Evolutionary conservation across 2,329 filamentous ascomycete species (phyloP), one percentile per base, ranked within the genome.

Genomic region (Fusarium brachygibbosum): DNA sequence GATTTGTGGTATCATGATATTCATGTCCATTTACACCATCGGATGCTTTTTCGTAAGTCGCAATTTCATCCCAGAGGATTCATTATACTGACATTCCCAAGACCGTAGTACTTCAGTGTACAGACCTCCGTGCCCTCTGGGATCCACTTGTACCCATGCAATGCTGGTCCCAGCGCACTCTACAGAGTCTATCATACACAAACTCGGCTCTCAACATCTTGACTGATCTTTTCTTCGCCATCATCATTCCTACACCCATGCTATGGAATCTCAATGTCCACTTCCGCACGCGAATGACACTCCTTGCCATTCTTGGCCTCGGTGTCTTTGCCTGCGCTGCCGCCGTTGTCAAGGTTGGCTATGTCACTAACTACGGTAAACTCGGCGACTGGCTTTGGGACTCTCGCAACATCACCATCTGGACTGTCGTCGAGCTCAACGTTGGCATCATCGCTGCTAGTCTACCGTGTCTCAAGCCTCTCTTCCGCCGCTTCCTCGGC

Each of bases 41-140:
- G 73, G 63, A 12, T 78, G 77, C 28, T 79, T 82, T 56, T 77
- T 85, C 28, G 78, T 80, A 63, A 53, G 78, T 25, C 5, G 3
- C 17, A 2, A 5, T 1, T 1, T 6, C 13, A 5, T 1, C 6
- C 16, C 9, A 25, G 11, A 17, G 6, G 5, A 2, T 8, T 4
- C 9, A 6, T 0, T 13, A 54, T n/a, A 45, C 31, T 29, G 9
- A n/a, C 21, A 21, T 7, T 2, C 2, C 14, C 1, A 17, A 79
- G 74, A 85, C 84, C 0, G 64, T 86, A 3, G 58, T 86, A 3
- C 72, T 85, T 2, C 83, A 87, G 60, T 87, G 85, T 49, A 79
- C 78, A 8, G 78, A 86, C 41, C 73, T 86, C 2, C 77, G 79
- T 8, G 63, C 81, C 1, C 77, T 80, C 29, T 87, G 84, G 84